Base-by-base conservation (phyloP, 176 grass and related monocot species). In the Otatea glauca region DNA sequence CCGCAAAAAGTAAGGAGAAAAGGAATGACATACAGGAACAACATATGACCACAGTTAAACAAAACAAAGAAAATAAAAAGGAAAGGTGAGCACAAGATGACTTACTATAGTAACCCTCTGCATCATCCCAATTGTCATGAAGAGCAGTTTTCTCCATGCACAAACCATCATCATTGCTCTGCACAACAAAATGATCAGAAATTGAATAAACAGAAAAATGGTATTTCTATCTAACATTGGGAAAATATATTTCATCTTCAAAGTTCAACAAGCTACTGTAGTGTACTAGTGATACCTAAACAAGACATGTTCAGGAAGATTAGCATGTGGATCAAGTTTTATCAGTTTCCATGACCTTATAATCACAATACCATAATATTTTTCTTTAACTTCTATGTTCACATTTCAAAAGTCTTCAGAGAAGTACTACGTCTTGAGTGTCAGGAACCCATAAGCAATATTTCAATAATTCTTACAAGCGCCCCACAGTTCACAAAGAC, bases 91-190 rank as follows among this genome's bases (percentile, higher is more conserved):
- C 60, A 29, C n/a, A 80, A 86, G 56, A 85, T 77, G 20, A 79
- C 93, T 92, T 88, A 99, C 93, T 89, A 80, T 99, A 99, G 80
- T 99, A 99, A 38, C 97, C 97, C 54, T 99, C 97, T 68, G 97
- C 89, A 91, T 99, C 97, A 86, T 99, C 97, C 97, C 97, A 99
- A 80, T 99, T 99, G 75, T 99, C 97, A 89, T 96, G 84, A 74
- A 99, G 86, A 82, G 78, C 88, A 77, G 75, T 96, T 88, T 75
- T 92, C 80, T 95, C 96, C 58, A 92, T 82, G 29, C 72, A 84
- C 75, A 95, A 65, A 29, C 81, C 86, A 35, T 96, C 93, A 76
- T 76, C 90, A 59, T 99, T 99, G 60, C 81, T 90, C 97, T 99
- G 71, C 55, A 83, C 58, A 80, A 44, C 18, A 63, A 44, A 83